Evolutionary conservation across 768 basidiomycete genomes (phyloP).

Genomic region (Chalciporus piperatus): DNA sequence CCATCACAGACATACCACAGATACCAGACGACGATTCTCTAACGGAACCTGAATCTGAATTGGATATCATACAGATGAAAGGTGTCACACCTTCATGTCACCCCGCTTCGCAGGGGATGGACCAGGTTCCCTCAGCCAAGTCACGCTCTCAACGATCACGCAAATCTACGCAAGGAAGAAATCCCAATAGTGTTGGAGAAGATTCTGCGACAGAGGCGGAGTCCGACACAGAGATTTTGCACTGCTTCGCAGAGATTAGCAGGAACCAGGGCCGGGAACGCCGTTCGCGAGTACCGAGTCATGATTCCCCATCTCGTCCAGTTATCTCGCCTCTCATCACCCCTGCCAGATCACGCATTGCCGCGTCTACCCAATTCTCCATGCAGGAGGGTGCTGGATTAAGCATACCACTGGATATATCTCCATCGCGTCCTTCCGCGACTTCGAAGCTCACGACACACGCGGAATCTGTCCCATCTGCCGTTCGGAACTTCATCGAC

Average conservation of each 20-base stretch:
- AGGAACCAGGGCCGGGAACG: constrained; percentile 2
- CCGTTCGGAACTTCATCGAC: constrained; percentile 28
- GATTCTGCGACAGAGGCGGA: constrained; percentile 34
- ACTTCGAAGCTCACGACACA: background rate
- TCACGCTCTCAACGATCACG: background rate
- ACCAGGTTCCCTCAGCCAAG: background rate
- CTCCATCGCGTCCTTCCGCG: background rate
- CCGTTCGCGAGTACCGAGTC: constrained; percentile 2
- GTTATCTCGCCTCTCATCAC: constrained; percentile 29
- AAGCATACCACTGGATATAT: background rate
- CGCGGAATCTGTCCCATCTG: constrained; percentile 24
- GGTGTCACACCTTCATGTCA: background rate
- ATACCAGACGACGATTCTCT: constrained; percentile 23
- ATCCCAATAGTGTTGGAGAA: constrained; percentile 9
- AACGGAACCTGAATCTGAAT: constrained; percentile 33
- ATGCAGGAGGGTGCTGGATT: constrained; percentile 8
- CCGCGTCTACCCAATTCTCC: constrained; percentile 1
- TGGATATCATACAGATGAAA: constrained; percentile 9
- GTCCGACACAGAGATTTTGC: constrained; percentile 28
- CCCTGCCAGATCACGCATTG: constrained; percentile 19
- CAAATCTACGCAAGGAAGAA: background rate
- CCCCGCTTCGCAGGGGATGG: background rate
- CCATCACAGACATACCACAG: constrained; percentile 6
- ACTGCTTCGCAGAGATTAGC: constrained; percentile 18
- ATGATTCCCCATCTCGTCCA: constrained; percentile 6